Base-by-base conservation (phyloP, 1,284 basidiomycete genomes). In the Boletellus deceptivus region DNA sequence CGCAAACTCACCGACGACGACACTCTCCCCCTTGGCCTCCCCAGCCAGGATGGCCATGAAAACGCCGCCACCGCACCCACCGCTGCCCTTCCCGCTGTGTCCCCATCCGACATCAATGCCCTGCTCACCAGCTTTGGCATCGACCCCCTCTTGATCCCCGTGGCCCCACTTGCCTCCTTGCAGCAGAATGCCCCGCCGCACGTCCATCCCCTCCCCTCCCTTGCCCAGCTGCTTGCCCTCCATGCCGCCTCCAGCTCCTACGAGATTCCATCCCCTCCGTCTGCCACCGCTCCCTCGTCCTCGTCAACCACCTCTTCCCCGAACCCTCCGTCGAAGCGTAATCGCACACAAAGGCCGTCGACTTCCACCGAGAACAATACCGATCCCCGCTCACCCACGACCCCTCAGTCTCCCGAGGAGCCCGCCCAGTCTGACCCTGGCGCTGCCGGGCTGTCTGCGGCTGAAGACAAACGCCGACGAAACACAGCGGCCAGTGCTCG, bases 401-500 rank as follows among this genome's bases (percentile, higher is more conserved):
- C 65, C 1, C 61, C 71, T 42, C 53, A 56, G 13, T 58, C 64
- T 27, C 56, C 64, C 8, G 65, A 69, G 17, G 56, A 59, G 16
- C 60, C 67, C 7, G 62, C 74, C 4, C 71, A 57, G 38, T 48
- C 64, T 47, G 57, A 67, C 9, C 46, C 60, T 13, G 43, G 48
- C 17, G 29, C 45, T 1, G 67, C 67, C 10, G 45, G 71, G 1
- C 24, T 78, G 2, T 75, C 74, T 7, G 72, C 83, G 1, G 72
- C 86, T 1, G 93, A 96, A 68, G 93, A 96, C 74, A 99, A 98
- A 72, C 86, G 96, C 35, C 79, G 93, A 54, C 77, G 96, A 43
- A 99, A 99, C 70, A 99, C 96, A 1, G 93, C 93, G 17, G 96
- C 96, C 0, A 93, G 90, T 53, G 95, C 95, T n/a, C 89, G 96